These are phyloP conservation scores for Trichoderma koningii DNA, from an alignment of 2,329 filamentous ascomycete genomes.

Conservation along the genomic window DNA sequence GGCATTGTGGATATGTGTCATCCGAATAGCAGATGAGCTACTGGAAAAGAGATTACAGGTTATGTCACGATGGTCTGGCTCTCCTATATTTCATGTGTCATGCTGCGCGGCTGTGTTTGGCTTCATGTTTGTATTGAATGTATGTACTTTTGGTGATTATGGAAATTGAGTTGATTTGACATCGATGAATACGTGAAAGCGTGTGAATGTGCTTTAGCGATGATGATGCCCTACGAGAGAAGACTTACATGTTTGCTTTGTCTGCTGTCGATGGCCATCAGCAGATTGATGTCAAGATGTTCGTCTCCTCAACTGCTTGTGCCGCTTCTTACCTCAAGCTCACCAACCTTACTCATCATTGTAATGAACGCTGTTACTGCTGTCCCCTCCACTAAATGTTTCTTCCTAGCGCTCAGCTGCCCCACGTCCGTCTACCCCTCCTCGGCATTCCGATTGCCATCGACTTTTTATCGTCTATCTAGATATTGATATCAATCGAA, in stretches of 20 bases:
- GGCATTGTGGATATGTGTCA: slow-evolving; percentile 27
- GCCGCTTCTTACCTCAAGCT: background rate
- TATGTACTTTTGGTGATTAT: slow-evolving; percentile 8
- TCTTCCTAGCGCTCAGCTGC: slow-evolving; percentile 13
- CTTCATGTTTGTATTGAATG: slow-evolving; percentile 22
- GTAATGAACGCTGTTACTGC: background rate
- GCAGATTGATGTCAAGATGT: too few species aligned
- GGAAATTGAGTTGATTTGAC: slow-evolving; percentile 6
- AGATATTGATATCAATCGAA: background rate
- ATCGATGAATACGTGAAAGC: background rate
- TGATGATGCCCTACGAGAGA: background rate
- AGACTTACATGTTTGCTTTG: too few species aligned
- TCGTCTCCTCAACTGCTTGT: background rate
- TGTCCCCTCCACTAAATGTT: background rate
- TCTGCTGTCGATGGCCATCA: too few species aligned
- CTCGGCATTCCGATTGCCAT: background rate
- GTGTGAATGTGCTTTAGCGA: background rate
- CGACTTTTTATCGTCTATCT: background rate
- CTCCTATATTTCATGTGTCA: slow-evolving; percentile 25
- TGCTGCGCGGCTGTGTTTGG: slow-evolving; percentile 18
- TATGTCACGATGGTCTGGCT: slow-evolving; percentile 24
- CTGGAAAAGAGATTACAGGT: slow-evolving; percentile 25
- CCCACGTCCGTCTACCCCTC: slow-evolving; percentile 24
- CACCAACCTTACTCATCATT: background rate
- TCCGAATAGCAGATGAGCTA: slow-evolving; percentile 26